Evolutionary conservation across 2,329 filamentous ascomycete species (phyloP).

Genomic region (Emydomyces testavorans): DNA sequence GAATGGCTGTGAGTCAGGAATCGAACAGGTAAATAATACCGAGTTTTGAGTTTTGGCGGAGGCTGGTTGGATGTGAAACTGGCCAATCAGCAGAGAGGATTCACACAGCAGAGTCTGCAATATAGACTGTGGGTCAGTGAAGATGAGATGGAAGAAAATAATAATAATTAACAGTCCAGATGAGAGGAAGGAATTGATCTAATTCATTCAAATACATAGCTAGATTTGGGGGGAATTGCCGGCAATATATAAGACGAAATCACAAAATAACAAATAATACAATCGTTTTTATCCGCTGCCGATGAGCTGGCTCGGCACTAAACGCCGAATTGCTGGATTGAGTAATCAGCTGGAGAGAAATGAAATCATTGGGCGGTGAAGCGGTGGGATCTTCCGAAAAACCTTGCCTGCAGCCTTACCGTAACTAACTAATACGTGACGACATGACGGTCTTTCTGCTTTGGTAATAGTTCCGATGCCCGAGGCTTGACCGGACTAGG

Average conservation of each 20-base stretch:
- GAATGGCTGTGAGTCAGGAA: conserved; percentile 10
- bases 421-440: neutral
- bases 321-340: conserved; percentile 7
- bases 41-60: neutral
- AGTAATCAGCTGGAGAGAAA: neutral
- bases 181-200: no score
- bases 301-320: conserved; percentile 9
- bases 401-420: conserved; percentile 7
- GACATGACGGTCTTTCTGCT: no score
- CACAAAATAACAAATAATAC: no score
- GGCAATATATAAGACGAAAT: no score
- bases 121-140: no score
- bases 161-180: no score
- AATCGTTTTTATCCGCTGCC: neutral
- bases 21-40: neutral
- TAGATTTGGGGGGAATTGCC: no score
- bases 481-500: no score
- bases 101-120: neutral
- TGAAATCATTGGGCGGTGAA: neutral
- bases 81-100: conserved; percentile 4
- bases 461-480: neutral
- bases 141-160: neutral
- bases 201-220: no score
- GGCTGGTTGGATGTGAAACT: neutral
- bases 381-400: neutral